Conservation (phyloP, 2,329 filamentous ascomycete species). For the Fusarium heterosporum region DNA sequence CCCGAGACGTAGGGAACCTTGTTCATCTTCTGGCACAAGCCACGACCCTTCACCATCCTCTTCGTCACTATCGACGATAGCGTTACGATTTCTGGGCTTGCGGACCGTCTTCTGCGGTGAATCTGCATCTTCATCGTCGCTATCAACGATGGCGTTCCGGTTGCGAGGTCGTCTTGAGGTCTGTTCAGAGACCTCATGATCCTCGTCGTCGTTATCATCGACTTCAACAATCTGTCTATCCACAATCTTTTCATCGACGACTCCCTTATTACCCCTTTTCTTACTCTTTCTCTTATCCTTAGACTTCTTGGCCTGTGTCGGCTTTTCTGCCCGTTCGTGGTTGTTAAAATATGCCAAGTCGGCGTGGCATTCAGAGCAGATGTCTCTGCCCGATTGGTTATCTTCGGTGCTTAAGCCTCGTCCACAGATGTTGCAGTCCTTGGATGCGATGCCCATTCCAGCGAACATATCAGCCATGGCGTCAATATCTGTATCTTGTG, state of each 20-base stretch:
- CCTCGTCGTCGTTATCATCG: constrained; percentile 39
- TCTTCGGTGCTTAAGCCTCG: constrained; percentile 69
- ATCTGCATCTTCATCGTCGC: constrained; percentile 36
- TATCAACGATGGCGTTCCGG: constrained; percentile 32
- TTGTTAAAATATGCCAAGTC: constrained; percentile 75
- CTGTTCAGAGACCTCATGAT: constrained; percentile 37
- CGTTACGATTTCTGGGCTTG: constrained; percentile 63
- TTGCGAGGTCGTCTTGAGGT: constrained; percentile 26
- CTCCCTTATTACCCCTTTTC: constrained; percentile 7
- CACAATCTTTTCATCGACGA: constrained; percentile 32
- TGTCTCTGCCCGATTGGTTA: constrained; percentile 55
- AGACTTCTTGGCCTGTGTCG: constrained; percentile 51
- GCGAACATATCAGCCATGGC: constrained; percentile 88
- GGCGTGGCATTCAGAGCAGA: constrained; percentile 79
- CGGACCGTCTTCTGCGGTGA: constrained; percentile 43
- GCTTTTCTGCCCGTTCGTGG: constrained; percentile 58
- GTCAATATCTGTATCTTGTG: constrained; percentile 76
- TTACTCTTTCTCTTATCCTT: constrained; percentile 38
- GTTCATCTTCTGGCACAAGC: constrained; percentile 79
- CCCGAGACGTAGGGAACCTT: constrained; percentile 70
- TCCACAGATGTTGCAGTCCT: constrained; percentile 87
- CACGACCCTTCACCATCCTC: constrained; percentile 79
- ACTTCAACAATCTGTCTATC: constrained; percentile 30
- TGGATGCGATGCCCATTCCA: constrained; percentile 80
- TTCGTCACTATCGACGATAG: constrained; percentile 75